A percentile compares a stretch with the other conserved stretches of the same genome.
Evolutionary conservation across 805 yeast genomes (phyloP).

Genomic region (Nakazawaea wyomingensis): DNA sequence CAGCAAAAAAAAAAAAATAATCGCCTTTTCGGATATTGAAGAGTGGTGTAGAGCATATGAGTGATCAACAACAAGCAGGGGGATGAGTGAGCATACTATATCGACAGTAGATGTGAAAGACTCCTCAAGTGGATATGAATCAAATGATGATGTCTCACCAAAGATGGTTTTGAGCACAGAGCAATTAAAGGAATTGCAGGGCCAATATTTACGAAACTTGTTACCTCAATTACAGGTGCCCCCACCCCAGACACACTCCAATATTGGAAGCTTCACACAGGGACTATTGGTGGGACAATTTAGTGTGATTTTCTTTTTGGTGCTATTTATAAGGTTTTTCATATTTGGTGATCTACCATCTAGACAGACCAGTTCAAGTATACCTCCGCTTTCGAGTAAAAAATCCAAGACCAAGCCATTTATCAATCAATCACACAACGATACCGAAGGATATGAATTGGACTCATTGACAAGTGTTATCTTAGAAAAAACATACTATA

Average conservation of each 20-base stretch:
- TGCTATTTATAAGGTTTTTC: constrained; percentile 67
- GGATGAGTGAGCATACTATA: no score
- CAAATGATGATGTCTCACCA: neutral
- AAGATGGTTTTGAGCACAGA: constrained; percentile 2
- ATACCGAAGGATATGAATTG: constrained; percentile 31
- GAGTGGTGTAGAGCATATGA: no score
- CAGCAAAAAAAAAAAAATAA: neutral
- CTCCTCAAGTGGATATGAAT: neutral
- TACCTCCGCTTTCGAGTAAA: constrained; percentile 29
- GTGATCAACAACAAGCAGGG: no score
- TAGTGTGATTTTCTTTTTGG: constrained; percentile 59
- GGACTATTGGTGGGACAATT: constrained; percentile 72
- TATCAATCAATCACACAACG: constrained; percentile 16
- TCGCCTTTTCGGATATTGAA: no score
- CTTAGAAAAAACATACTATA: constrained; percentile 86
- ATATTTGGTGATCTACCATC: constrained; percentile 62
- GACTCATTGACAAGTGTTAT: constrained; percentile 34
- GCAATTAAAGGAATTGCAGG: constrained; percentile 11
- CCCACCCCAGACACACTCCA: constrained; percentile 13
- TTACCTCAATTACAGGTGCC: constrained; percentile 9
- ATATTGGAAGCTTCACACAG: constrained; percentile 66
- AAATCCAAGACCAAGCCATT: constrained; percentile 20
- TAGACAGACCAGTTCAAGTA: neutral
- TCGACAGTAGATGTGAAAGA: neutral
- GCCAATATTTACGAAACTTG: constrained; percentile 8